Base-by-base conservation (phyloP, 176 grass and related monocot species). In the Oryza meridionalis region DNA sequence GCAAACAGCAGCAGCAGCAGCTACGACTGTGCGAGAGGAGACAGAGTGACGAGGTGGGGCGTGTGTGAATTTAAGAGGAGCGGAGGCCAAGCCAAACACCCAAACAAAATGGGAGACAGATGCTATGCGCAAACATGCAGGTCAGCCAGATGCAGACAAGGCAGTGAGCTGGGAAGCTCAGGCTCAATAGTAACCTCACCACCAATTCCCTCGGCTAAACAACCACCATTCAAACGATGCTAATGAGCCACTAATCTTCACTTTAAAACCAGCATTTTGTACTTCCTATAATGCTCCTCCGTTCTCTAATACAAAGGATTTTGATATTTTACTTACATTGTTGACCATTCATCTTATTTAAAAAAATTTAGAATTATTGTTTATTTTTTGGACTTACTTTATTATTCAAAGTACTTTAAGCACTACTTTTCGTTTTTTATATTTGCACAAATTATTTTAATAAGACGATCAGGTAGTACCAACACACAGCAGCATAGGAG, bases 71-170 rank as follows among this genome's bases (percentile, higher is more conserved):
- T 75, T 14, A 62, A 53, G 69, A 66, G 42, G n/a, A 4, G 13
- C 7, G 27, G 27, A 21, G 51, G 73, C 9, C 47, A 25, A 25
- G 43, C 38, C 81, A 49, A 7, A 38, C 47, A 47, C 14, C 4
- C 67, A 21, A 55, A 55, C 77, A 38, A 37, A 73, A 67, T 67
- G 29, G 29, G 77, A 75, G 16, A 33, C 82, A 49, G 88, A 86
- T 90, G 78, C 88, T 51, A 44, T 38, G 78, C 38, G 51, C 27
- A 21, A 51, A 21, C 42, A 35, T 76, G 77, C 32, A 40, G 83
- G 67, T 69, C 46, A 38, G 42, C 67, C 69, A 75, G 79, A 86
- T 69, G 69, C 46, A 78, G 84, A 90, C 84, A 83, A 73, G 16
- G 2, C 10, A 49, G 1, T 38, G 77, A 77, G 73, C 82, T 73